Conservation (phyloP, 2,329 filamentous ascomycete species). For the Pezicula carpinea region DNA sequence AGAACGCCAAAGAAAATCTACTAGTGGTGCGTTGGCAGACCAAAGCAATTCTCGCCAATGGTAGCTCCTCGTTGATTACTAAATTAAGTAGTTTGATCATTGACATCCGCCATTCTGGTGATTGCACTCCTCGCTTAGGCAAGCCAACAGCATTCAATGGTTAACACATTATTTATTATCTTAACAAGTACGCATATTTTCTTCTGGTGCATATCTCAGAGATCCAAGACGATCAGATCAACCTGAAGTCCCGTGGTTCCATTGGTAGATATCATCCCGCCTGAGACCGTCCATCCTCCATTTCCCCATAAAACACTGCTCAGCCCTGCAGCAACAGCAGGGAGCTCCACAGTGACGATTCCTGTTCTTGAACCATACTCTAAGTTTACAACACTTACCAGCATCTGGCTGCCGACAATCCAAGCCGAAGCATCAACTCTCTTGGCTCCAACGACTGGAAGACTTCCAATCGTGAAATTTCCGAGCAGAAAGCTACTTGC, state of each 20-base stretch:
- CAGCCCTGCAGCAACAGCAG: background rate
- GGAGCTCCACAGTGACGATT: background rate
- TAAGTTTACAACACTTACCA: conserved; percentile 34
- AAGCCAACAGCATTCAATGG: background rate
- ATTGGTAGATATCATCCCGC: background rate
- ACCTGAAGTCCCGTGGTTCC: background rate
- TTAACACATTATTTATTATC: background rate
- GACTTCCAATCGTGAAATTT: background rate
- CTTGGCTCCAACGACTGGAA: conserved; percentile 1
- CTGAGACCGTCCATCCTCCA: background rate
- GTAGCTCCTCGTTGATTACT: too few species aligned
- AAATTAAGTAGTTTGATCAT: too few species aligned
- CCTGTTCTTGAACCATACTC: conserved; percentile 16
- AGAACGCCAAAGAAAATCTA: too few species aligned
- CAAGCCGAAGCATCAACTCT: conserved; percentile 35
- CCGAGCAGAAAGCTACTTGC: conserved; percentile 32
- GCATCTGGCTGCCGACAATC: conserved; percentile 26
- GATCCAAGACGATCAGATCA: background rate
- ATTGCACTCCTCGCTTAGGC: too few species aligned
- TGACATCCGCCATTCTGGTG: too few species aligned
- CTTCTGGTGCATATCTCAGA: background rate
- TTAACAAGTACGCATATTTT: background rate
- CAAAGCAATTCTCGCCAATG: too few species aligned
- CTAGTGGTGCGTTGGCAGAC: too few species aligned
- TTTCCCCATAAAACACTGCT: background rate